Percentiles rank a stretch among this genome's conserved stretches.
phyloP scores from a whole-genome alignment of 2,329 filamentous ascomycete genomes.

The Podosphaera fusca region DNA sequence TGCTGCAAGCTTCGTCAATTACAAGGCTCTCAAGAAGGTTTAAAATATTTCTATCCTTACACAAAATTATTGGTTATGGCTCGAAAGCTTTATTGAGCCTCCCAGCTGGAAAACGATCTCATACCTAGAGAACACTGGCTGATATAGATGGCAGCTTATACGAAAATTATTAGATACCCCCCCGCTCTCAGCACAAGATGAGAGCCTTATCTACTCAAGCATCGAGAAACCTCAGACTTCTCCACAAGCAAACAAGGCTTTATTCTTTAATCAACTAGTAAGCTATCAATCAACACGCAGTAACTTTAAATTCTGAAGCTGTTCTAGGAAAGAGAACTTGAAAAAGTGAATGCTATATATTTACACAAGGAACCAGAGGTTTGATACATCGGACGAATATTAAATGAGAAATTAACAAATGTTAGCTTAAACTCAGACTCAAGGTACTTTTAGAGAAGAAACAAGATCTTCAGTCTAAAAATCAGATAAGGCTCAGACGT shows the following conservation, averaged over 20 bases:
- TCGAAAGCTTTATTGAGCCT: neutral
- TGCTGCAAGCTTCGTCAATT: slow-evolving; percentile 96
- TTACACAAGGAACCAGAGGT: slow-evolving; percentile 96
- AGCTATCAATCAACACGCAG: slow-evolving; percentile 13
- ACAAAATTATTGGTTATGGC: neutral
- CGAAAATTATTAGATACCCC: slow-evolving; percentile 92
- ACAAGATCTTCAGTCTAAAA: slow-evolving; percentile 61
- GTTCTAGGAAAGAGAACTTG: slow-evolving; percentile 72
- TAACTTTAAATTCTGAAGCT: slow-evolving; percentile 17
- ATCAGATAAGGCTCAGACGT: slow-evolving; percentile 53
- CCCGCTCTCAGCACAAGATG: slow-evolving; percentile 54
- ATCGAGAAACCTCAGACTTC: slow-evolving; percentile 60
- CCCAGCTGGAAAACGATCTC: neutral
- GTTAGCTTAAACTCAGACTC: slow-evolving; percentile 72
- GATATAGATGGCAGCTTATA: slow-evolving; percentile 49
- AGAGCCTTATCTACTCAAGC: slow-evolving; percentile 24
- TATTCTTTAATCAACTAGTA: slow-evolving; percentile 95
- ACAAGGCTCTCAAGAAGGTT: slow-evolving; percentile 98
- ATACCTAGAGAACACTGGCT: neutral
- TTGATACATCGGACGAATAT: slow-evolving; percentile 15
- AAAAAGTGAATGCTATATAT: slow-evolving; percentile 97
- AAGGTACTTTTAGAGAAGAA: slow-evolving; percentile 92
- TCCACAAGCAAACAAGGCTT: slow-evolving; percentile 89
- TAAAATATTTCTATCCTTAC: neutral
- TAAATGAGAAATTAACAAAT: slow-evolving; percentile 2